phyloP scores from a whole-genome alignment of 176 grass and related monocot species.

The Oryza australiensis region DNA sequence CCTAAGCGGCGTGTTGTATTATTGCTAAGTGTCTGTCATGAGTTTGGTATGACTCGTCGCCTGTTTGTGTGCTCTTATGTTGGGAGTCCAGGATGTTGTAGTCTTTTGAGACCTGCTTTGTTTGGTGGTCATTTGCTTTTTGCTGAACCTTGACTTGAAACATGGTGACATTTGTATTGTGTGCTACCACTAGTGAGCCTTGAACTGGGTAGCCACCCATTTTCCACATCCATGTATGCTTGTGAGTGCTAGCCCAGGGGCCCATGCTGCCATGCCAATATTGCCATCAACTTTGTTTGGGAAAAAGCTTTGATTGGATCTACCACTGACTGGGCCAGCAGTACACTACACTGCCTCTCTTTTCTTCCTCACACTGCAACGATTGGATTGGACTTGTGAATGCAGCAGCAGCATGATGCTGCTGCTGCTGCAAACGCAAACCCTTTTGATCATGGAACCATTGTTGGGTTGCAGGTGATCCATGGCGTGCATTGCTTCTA shows the following conservation, averaged over 20 bases:
- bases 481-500: not conserved
- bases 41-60: not conserved
- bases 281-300: not conserved
- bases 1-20: not conserved
- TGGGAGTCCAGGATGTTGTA: not conserved
- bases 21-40: not conserved
- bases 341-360: too few relatives aligned
- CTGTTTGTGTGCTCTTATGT: not conserved
- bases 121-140: not conserved
- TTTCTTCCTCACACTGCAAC: not conserved
- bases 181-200: not conserved
- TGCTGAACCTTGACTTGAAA: not conserved
- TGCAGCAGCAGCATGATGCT: not conserved
- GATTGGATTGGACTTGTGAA: not conserved
- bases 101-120: not conserved
- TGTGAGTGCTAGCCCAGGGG: not conserved
- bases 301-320: not conserved
- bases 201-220: conserved; percentile 13
- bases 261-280: not conserved
- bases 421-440: not conserved
- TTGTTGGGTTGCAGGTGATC: not conserved
- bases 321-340: not conserved
- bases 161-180: not conserved
- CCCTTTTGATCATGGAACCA: not conserved
- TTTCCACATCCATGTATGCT: not conserved